Conservation (phyloP, 441 rosid species). For the Gossypium gossypioides region DNA sequence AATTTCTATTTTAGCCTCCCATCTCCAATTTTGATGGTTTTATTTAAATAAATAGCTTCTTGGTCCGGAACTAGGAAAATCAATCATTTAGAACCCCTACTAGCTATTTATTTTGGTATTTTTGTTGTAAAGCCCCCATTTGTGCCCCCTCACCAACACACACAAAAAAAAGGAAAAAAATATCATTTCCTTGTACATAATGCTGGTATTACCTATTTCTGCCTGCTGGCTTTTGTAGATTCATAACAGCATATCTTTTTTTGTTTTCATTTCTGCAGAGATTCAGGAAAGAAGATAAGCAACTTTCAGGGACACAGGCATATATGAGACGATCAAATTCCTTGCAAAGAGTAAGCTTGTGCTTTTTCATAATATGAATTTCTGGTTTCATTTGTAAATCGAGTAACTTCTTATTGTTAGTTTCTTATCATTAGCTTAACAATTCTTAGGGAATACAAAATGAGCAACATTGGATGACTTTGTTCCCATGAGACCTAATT, state of each 20-base stretch:
- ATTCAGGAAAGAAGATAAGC: constrained; percentile 83
- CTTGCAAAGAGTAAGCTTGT: constrained; percentile 55
- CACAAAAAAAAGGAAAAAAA: neutral
- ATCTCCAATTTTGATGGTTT: neutral
- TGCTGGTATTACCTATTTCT: neutral
- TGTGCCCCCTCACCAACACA: neutral
- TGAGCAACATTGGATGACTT: neutral
- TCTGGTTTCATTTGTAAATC: neutral
- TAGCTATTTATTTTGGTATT: neutral
- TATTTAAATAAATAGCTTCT: neutral
- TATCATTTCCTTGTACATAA: neutral
- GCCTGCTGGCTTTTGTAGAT: neutral
- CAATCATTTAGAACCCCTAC: neutral
- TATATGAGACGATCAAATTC: constrained; percentile 67
- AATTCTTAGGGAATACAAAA: neutral
- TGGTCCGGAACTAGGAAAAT: neutral
- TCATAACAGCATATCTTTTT: neutral
- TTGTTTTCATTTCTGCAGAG: constrained; percentile 37
- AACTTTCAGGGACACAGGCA: constrained; percentile 81
- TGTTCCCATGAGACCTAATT: neutral
- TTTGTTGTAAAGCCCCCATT: neutral
- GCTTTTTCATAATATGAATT: neutral
- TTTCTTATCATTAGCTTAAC: neutral
- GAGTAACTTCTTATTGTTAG: neutral
- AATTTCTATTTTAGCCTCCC: neutral